Evolutionary conservation across 495 filamentous ascomycete species (phyloP), one percentile per base, ranked within the genome.

Genomic region (Cladorrhinum samala): DNA sequence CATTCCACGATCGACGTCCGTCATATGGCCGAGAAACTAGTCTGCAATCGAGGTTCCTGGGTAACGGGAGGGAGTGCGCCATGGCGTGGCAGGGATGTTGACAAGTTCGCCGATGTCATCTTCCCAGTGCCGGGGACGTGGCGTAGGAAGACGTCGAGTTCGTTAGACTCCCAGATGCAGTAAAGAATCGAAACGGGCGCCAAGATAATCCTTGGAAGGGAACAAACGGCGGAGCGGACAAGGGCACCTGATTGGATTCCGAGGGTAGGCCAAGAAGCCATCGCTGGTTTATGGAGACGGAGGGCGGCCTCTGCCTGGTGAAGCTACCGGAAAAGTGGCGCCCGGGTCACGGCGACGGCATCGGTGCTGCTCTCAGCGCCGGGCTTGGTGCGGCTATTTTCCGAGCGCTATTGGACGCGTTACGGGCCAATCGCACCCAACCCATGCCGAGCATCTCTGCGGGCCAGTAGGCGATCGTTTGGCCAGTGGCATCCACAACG

Each of bases 231-330:
- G 13, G 17, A 33, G 27, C 27, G 45, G 21, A 19, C 42, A 23
- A 19, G 19, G 1, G 24, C 13, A 2, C 30, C 44, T 57, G 30
- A 57, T 57, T 57, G 55, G 55, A 14, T 16, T n/a, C 14, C 16
- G 21, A 20, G 11, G 14, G 9, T n/a, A 6, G 24, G 20, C 45
- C 21, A 47, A 23, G 5, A 16, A 24, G 45, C 16, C 24, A 47
- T 5, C 17, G 45, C 9, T 30, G 11, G 20, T 47, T 17, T 16
- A 46, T 40, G 19, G 45, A 30, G 30, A n/a, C 13, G 21, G 43
- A 56, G 42, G 59, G 59, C 59, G 59, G 59, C 59, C 59, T 62
- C 59, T 56, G 55, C 49, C 41, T 41, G 48, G 45, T 41, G 45
- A 46, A 48, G 50, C 50, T 50, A 30, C 43, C 56, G 50, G 53